A percentile compares a stretch with the other conserved stretches of the same genome.
phyloP scores from a whole-genome alignment of 2,329 filamentous ascomycete species.

The Atkinsonella texensis region DNA sequence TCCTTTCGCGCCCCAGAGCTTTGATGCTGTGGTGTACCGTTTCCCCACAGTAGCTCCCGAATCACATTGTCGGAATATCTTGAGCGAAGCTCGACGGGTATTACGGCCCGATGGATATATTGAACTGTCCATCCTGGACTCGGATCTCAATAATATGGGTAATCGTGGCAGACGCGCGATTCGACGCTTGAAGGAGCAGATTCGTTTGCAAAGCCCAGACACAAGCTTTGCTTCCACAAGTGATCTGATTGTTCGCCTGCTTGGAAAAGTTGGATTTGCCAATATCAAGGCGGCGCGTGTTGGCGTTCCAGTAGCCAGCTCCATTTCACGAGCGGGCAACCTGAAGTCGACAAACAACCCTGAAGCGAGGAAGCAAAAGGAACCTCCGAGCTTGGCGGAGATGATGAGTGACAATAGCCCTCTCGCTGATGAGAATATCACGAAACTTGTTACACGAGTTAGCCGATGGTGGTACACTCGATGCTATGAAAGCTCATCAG shows the following conservation, averaged over 20 bases:
- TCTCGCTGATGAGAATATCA: slow-evolving; percentile 70
- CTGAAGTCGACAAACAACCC: slow-evolving; percentile 9
- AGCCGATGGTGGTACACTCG: slow-evolving; percentile 94
- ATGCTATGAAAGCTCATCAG: slow-evolving; percentile 68
- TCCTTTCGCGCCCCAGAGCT: slow-evolving; percentile 65
- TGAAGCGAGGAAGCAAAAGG: slow-evolving; percentile 18
- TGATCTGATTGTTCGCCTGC: slow-evolving; percentile 50
- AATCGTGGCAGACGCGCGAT: slow-evolving; percentile 56
- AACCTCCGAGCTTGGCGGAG: slow-evolving; percentile 51
- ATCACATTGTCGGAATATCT: slow-evolving; percentile 54
- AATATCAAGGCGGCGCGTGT: slow-evolving; percentile 66
- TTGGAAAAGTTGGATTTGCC: slow-evolving; percentile 58
- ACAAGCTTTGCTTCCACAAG: slow-evolving; percentile 48
- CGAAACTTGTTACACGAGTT: slow-evolving; percentile 82
- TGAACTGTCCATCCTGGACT: slow-evolving; percentile 66
- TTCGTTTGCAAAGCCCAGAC: slow-evolving; percentile 48
- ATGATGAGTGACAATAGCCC: slow-evolving; percentile 61
- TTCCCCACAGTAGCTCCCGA: slow-evolving; percentile 63
- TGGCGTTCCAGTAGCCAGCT: slow-evolving; percentile 58
- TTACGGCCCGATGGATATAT: slow-evolving; percentile 67
- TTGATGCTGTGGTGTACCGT: slow-evolving; percentile 63
- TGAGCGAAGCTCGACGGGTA: slow-evolving; percentile 66
- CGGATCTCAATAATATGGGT: slow-evolving; percentile 76
- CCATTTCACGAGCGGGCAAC: slow-evolving; percentile 23
- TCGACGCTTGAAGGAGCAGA: slow-evolving; percentile 57